Evolutionary conservation across 352 stramenopile species (phyloP), one percentile per base, ranked within the genome.

Genomic region (Phytophthora citrophthora): DNA sequence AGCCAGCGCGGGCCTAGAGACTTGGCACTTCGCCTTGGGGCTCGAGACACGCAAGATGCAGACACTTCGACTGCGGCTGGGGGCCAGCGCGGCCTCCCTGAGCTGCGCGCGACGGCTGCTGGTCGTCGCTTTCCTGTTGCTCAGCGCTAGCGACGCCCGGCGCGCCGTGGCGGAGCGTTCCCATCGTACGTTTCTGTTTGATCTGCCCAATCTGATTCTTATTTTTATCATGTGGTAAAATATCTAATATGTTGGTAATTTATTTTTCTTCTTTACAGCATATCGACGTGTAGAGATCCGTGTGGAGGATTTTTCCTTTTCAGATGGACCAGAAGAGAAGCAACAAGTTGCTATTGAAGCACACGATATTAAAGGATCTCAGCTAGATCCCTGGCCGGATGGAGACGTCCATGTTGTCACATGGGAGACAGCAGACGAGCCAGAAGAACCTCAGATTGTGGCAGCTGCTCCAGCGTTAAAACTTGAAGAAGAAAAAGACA

Each of bases 251-350:
- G 38, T 40, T 58, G 46, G 5, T 52, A 18, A 36, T 39, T 52
- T 43, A 11, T 18, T 4, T n/a, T 11, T 61, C 5, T 24, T 48
- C 3, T 32, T 20, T 20, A 20, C 20, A 78, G 73, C 73, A 13
- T 67, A 69, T 46, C 48, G 56, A 26, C 59, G 72, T 27, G 68
- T 88, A 26, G 77, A 90, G 67, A 88, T 92, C 55, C 72, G 63
- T n/a, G 78, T 87, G 11, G 77, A 89, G 41, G 79, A 89, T 52
- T 92, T 78, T 31, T 87, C 75, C 9, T 92, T 89, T 59, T 81
- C 81, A 26, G 83, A 89, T 10, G 76, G 80, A 55, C 59, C 56
- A 0, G 68, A 74, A 18, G 68, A 82, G 18, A 72, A 74, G 11
- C 68, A 74, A 34, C 58, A 72, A 34, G 61, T 91, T 24, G 74